Evolutionary conservation across 257 asterid genomes (phyloP).

Genomic region (Solanum stenotomum): DNA sequence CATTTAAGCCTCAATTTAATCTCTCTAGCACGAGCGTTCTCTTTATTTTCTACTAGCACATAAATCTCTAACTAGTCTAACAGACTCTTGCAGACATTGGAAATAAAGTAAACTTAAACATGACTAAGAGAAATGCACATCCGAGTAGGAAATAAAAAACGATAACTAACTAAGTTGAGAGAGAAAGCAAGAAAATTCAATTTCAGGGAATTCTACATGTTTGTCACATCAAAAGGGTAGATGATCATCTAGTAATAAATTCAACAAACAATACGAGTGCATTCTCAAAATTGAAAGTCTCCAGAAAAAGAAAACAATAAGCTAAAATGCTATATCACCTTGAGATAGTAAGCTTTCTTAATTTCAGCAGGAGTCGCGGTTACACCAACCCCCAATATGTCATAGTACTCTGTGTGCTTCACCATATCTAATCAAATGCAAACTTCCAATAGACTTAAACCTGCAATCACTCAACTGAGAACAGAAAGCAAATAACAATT

Average conservation of each 20-base stretch:
- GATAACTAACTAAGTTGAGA: not conserved
- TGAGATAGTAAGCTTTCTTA: slow-evolving; percentile 65
- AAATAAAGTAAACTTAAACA: not conserved
- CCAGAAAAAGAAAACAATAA: not conserved
- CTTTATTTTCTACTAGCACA: not conserved
- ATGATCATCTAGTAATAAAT: not conserved
- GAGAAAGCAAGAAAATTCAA: not conserved
- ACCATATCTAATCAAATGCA: slow-evolving; percentile 30
- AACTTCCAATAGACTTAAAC: not conserved
- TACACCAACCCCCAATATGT: slow-evolving; percentile 49
- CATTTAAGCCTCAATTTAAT: not conserved
- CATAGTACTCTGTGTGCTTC: slow-evolving; percentile 66
- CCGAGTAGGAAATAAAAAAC: not conserved
- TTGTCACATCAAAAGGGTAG: not conserved
- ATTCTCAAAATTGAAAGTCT: not conserved
- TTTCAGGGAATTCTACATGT: not conserved
- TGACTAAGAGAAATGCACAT: not conserved
- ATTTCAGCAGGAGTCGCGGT: slow-evolving; percentile 60
- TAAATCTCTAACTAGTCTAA: not conserved
- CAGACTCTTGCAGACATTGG: not conserved
- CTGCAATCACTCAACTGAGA: not conserved
- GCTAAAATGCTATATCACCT: slow-evolving; percentile 30
- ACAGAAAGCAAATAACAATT: not conserved
- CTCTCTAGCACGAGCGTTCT: not conserved
- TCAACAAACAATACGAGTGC: not conserved